These are phyloP conservation scores for Dactylellina drechsleri DNA, from an alignment of 2,329 filamentous ascomycete species.

Conservation along the genomic window DNA sequence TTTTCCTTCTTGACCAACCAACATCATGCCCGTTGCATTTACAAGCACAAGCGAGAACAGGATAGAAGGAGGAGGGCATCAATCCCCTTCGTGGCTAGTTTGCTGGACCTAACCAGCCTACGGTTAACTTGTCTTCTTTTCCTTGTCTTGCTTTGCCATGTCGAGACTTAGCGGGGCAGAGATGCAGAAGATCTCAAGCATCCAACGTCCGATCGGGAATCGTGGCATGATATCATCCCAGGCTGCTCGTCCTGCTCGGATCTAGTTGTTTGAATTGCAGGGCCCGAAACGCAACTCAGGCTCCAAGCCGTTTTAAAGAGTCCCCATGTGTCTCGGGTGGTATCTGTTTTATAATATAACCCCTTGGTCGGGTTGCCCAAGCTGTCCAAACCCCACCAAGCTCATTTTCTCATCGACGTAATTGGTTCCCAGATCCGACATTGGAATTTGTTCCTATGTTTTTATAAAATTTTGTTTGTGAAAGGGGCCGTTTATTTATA, in stretches of 20 bases:
- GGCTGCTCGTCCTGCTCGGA: not conserved
- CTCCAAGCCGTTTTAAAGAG: slow-evolving; percentile 49
- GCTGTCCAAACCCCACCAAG: not conserved
- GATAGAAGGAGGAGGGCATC: too few species aligned
- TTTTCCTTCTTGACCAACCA: not conserved
- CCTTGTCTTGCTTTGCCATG: not conserved
- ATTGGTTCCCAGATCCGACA: slow-evolving; percentile 6
- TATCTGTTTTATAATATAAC: slow-evolving; percentile 10
- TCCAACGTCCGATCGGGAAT: not conserved
- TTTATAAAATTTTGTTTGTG: too few species aligned
- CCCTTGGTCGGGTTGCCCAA: too few species aligned
- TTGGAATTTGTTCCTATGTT: not conserved
- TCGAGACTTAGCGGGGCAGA: not conserved
- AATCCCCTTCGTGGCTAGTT: not conserved
- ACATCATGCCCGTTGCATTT: not conserved
- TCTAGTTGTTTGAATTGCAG: not conserved
- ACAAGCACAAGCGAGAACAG: not conserved
- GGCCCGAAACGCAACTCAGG: slow-evolving; percentile 33
- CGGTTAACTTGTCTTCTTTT: not conserved
- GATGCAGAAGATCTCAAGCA: not conserved
- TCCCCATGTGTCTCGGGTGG: slow-evolving; percentile 32
- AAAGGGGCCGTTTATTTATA: too few species aligned
- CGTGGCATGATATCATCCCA: slow-evolving; percentile 16
- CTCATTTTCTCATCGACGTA: slow-evolving; percentile 8
- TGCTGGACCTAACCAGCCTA: not conserved